Conservation (phyloP, 257 asterid genomes). For the Solanum piurae region DNA sequence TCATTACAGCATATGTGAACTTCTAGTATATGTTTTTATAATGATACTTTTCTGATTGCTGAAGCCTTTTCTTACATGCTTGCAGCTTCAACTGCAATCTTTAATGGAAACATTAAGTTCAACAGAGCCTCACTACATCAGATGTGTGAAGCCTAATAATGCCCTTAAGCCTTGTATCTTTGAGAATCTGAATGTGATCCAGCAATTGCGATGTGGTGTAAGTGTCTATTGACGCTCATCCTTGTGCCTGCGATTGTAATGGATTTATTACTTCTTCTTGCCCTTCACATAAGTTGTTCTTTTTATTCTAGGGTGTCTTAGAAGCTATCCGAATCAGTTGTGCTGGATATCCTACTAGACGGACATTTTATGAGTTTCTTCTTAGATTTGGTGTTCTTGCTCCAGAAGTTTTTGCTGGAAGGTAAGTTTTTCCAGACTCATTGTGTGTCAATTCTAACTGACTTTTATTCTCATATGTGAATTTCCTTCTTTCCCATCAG, state of each 20-base stretch:
- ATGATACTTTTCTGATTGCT: conserved; percentile 11
- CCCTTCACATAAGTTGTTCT: not conserved
- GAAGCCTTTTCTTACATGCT: conserved; percentile 15
- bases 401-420: conserved; percentile 49
- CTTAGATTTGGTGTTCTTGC: conserved; percentile 99
- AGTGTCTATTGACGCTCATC: conserved; percentile 30
- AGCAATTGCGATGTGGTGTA: conserved; percentile 98
- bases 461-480: not conserved
- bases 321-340: conserved; percentile 99
- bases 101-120: conserved; percentile 90
- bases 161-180: conserved; percentile 88
- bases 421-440: conserved; percentile 26
- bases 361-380: conserved; percentile 92
- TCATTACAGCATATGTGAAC: not conserved
- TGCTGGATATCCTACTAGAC: conserved; percentile 99
- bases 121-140: conserved; percentile 97
- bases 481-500: not conserved
- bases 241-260: not conserved
- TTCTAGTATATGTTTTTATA: not conserved
- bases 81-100: conserved; percentile 95
- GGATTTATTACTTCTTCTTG: not conserved
- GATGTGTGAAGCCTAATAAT: conserved; percentile 97
- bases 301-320: conserved; percentile 68
- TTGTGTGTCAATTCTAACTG: not conserved
- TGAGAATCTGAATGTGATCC: conserved; percentile 84